phyloP scores from a whole-genome alignment of 371 early-diverging fungal species.

The Syncephalis plumigaleata region DNA sequence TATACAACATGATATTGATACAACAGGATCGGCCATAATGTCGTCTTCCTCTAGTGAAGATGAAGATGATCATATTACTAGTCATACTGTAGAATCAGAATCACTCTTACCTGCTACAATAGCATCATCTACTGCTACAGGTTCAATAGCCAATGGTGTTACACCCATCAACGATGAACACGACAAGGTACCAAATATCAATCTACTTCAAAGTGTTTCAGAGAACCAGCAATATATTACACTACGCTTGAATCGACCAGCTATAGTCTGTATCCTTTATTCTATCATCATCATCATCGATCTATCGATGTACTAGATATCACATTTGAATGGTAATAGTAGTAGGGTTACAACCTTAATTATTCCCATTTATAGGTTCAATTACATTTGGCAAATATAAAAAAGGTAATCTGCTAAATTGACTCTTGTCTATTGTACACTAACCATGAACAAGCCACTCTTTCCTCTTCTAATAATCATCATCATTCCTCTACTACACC shows the following conservation, averaged over 20 bases:
- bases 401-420: constrained; percentile 33
- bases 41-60: too few relatives aligned
- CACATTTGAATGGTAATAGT: background rate
- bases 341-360: background rate
- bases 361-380: constrained; percentile 25
- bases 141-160: too few relatives aligned
- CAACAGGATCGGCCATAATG: too few relatives aligned
- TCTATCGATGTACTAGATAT: background rate
- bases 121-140: too few relatives aligned
- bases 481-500: too few relatives aligned
- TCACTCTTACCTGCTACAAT: too few relatives aligned
- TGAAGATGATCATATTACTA: too few relatives aligned
- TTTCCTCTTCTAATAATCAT: background rate
- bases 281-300: background rate
- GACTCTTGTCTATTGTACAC: background rate
- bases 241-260: constrained; percentile 46
- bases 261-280: constrained; percentile 44
- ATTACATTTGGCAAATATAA: constrained; percentile 94
- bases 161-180: too few relatives aligned
- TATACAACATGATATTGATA: too few relatives aligned
- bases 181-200: too few relatives aligned
- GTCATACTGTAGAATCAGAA: too few relatives aligned
- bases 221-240: constrained; percentile 40
- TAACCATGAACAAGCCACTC: background rate
- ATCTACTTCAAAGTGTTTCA: too few relatives aligned